Conservation (phyloP, 805 yeast genomes). For the Ogataea degrootiae region DNA sequence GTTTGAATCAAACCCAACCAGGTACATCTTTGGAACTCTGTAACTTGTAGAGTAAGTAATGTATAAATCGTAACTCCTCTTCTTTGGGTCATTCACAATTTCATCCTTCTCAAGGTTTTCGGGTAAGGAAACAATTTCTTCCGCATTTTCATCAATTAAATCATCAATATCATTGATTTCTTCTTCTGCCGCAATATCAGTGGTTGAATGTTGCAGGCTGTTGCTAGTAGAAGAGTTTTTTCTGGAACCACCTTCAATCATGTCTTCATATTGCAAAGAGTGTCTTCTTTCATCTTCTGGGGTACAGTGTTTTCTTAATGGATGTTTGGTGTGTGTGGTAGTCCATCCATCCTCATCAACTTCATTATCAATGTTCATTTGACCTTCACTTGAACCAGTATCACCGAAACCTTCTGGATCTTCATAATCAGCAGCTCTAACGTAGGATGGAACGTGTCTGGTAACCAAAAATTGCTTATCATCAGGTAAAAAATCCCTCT, state of each 20-base stretch:
- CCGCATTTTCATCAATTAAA: constrained; percentile 31
- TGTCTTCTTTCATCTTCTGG: constrained; percentile 24
- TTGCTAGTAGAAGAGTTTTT: background rate
- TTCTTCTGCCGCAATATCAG: constrained; percentile 20
- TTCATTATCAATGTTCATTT: constrained; percentile 24
- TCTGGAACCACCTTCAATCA: constrained; percentile 21
- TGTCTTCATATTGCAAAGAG: constrained; percentile 17
- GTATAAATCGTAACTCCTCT: constrained; percentile 80
- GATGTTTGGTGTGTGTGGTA: constrained; percentile 26
- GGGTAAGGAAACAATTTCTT: constrained; percentile 28
- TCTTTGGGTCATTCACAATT: constrained; percentile 34
- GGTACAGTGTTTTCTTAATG: constrained; percentile 15
- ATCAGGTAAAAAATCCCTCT: constrained; percentile 69
- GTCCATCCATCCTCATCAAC: constrained; percentile 60
- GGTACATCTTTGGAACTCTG: constrained; percentile 90
- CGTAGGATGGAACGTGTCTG: constrained; percentile 80
- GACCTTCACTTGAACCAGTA: constrained; percentile 27
- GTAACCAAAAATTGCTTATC: constrained; percentile 88
- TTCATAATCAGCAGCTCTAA: constrained; percentile 57
- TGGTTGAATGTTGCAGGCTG: constrained; percentile 6
- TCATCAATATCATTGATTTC: constrained; percentile 40
- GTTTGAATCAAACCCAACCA: constrained; percentile 78
- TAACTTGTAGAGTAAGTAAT: constrained; percentile 92
- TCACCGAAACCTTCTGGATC: constrained; percentile 33
- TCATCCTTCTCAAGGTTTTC: constrained; percentile 32